Percentiles rank a stretch among this genome's conserved stretches.
Evolutionary conservation across 2,329 filamentous ascomycete genomes (phyloP).

Genomic region (Metarhizium anisopliae): DNA sequence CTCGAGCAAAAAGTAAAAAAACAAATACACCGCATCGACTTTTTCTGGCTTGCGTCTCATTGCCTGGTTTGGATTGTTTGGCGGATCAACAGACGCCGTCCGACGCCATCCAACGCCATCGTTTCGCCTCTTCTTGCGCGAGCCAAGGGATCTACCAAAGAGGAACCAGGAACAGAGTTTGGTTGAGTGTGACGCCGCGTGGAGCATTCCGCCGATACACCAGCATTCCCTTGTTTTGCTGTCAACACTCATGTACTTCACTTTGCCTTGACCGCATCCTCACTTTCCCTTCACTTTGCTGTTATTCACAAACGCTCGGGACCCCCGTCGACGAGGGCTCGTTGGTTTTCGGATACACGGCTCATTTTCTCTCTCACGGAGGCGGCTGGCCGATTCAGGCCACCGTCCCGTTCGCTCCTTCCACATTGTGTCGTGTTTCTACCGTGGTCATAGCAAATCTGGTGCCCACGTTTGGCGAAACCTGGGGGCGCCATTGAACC

Average conservation of each 20-base stretch:
- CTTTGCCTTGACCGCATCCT: background rate
- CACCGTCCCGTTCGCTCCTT: background rate
- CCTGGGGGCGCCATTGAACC: background rate
- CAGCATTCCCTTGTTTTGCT: background rate
- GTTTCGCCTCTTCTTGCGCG: slow-evolving; percentile 1
- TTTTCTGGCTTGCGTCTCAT: background rate
- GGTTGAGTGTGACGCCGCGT: background rate
- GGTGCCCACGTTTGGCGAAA: background rate
- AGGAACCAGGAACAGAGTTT: background rate
- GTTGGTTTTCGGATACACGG: background rate
- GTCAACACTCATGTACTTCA: background rate
- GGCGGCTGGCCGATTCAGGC: background rate
- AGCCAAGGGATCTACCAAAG: background rate
- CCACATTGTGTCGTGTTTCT: background rate
- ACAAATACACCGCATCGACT: background rate
- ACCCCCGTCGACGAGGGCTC: background rate
- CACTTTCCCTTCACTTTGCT: background rate
- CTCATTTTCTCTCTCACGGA: background rate
- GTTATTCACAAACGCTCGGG: background rate
- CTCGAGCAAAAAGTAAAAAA: background rate
- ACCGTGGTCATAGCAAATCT: background rate
- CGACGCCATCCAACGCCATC: background rate
- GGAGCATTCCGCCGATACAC: background rate
- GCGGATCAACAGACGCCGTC: background rate
- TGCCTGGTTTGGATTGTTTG: no score